Evolutionary conservation across 2,329 filamentous ascomycete genomes (phyloP).

Genomic region (Cladosporium cucumerinum): DNA sequence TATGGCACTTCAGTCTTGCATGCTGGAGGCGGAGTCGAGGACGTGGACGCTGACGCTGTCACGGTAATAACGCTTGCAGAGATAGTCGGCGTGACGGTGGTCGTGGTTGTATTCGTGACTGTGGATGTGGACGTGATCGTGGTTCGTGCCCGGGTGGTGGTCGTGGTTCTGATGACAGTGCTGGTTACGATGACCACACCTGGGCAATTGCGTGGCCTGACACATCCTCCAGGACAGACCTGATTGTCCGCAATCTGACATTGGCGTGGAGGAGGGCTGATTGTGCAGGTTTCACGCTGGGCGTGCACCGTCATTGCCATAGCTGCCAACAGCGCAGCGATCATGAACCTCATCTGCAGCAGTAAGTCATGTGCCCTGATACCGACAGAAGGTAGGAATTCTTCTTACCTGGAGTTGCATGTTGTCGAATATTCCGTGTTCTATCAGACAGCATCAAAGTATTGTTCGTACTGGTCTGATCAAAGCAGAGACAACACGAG

Average conservation of each 20-base stretch:
- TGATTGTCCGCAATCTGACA: not conserved
- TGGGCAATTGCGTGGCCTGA: not conserved
- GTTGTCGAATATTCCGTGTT: not conserved
- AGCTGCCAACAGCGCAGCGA: not conserved
- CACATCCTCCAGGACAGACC: not conserved
- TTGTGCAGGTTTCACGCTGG: not conserved
- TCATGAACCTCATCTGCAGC: not conserved
- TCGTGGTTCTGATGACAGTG: not conserved
- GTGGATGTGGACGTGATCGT: not conserved
- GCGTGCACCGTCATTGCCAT: not conserved
- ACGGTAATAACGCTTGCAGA: not conserved
- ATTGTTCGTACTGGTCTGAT: not conserved
- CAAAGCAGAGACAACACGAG: not conserved
- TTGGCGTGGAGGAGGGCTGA: not conserved
- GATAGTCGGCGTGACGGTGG: not conserved
- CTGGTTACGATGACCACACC: not conserved
- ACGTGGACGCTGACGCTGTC: not conserved
- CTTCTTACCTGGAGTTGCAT: not conserved
- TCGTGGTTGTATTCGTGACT: not conserved
- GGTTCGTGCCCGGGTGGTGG: not conserved
- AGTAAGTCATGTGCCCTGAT: not conserved
- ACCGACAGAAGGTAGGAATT: not conserved
- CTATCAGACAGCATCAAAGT: not conserved
- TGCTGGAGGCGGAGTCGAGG: not conserved
- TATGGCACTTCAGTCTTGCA: slow-evolving; percentile 2